These are phyloP conservation scores for Bretziella fagacearum DNA, from an alignment of 2,329 filamentous ascomycete species.

Conservation along the genomic window DNA sequence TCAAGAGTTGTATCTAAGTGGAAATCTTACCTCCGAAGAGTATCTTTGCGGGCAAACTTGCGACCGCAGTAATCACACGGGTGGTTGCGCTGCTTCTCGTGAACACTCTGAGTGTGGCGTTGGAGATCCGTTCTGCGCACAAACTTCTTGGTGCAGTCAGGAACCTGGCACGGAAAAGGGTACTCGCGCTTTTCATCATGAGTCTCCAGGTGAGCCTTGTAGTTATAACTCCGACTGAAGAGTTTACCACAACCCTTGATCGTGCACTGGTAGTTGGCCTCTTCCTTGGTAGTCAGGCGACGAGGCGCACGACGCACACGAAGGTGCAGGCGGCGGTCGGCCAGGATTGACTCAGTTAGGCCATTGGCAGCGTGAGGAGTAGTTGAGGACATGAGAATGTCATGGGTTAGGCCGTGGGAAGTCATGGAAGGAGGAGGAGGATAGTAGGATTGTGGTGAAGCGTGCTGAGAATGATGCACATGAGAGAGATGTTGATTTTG, in stretches of 20 bases:
- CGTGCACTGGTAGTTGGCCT: conserved; percentile 54
- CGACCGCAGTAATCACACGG: conserved; percentile 54
- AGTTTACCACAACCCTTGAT: conserved; percentile 55
- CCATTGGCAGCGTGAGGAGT: conserved; percentile 14
- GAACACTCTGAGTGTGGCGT: conserved; percentile 47
- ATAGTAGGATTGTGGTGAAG: conserved; percentile 13
- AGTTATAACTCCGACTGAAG: conserved; percentile 75
- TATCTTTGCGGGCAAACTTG: conserved; percentile 66
- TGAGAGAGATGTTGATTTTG: background rate
- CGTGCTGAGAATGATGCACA: conserved; percentile 6
- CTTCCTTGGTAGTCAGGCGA: conserved; percentile 45
- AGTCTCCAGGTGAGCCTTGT: conserved; percentile 69
- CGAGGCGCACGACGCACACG: conserved; percentile 26
- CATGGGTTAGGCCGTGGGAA: background rate
- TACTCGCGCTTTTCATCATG: conserved; percentile 60
- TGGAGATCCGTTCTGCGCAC: conserved; percentile 67
- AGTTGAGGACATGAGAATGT: background rate
- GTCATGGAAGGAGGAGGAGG: conserved; percentile 2
- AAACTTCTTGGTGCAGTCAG: conserved; percentile 57
- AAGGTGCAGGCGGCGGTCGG: conserved; percentile 5
- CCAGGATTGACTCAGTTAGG: conserved; percentile 5
- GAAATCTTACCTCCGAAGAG: conserved; percentile 53
- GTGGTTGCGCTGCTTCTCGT: conserved; percentile 54
- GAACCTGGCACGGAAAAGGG: conserved; percentile 48
- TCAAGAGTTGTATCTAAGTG: conserved; percentile 2